These are phyloP conservation scores for Alternaria sp. DNA, from an alignment of 2,329 filamentous ascomycete species.

Conservation along the genomic window DNA sequence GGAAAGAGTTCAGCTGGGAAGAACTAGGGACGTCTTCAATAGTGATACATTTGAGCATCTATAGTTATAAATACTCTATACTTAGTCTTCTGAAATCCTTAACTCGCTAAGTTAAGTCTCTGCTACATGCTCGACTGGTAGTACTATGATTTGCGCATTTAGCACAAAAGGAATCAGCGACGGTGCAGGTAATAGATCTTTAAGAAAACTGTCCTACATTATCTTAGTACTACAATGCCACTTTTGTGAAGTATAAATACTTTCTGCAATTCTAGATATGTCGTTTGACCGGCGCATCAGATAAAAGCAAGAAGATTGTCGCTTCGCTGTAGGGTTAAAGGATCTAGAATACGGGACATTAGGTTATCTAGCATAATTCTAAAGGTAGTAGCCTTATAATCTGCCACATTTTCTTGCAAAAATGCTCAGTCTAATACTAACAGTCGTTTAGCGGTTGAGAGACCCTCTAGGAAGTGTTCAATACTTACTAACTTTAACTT, in stretches of 20 bases:
- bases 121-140: constrained; percentile 12
- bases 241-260: constrained; percentile 13
- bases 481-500: constrained; percentile 25
- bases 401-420: constrained; percentile 1
- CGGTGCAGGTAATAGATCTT: not conserved
- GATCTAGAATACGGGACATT: constrained; percentile 1
- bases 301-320: constrained; percentile 17
- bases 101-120: constrained; percentile 16
- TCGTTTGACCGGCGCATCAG: constrained; percentile 2
- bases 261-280: constrained; percentile 19
- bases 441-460: constrained; percentile 9
- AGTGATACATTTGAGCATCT: constrained; percentile 2
- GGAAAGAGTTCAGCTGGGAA: constrained; percentile 8
- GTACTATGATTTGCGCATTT: constrained; percentile 19
- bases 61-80: constrained; percentile 2
- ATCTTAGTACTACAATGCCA: constrained; percentile 10
- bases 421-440: constrained; percentile 9
- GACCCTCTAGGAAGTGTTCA: not conserved
- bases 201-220: constrained; percentile 15
- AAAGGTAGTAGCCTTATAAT: constrained; percentile 9
- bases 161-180: constrained; percentile 21
- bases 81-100: not conserved
- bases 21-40: constrained; percentile 2
- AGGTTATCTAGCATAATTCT: constrained; percentile 12
- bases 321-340: constrained; percentile 6